Evolutionary conservation across 345 rosid species (phyloP), one percentile per base, ranked within the genome.

Genomic region (Eucalyptus regnans): DNA sequence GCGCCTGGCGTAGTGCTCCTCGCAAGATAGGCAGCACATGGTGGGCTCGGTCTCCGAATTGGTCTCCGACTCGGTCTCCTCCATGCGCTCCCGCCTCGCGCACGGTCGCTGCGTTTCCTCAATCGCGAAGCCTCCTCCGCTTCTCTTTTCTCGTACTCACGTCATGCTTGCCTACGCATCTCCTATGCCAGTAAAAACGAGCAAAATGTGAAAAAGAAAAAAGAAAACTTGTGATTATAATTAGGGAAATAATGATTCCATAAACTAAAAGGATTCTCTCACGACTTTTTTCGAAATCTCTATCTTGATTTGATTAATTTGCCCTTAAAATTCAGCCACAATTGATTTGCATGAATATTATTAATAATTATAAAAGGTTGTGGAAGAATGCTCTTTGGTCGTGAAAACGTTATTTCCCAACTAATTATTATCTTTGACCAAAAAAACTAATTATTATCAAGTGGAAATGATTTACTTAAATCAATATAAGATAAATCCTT

Each of bases 21-120:
- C 92, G 91, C 99, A 97, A 7, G 98, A 97, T 62, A 95, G 86
- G 93, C 99, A 96, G 5, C 95, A 91, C 95, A 95, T 92, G 44
- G 20, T 15, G 56, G 56, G 7, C 13, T 25, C 87, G 14, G 60
- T 5, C 87, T 8, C 87, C 87, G 87, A 86, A 31, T 86, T 58
- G 27, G 87, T 25, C 49, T 50, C 54, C 41, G 51, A 49, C 22
- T 85, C 87, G 87, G 31, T 12, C 41, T 46, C 84, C 33, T 84
- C 52, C 50, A n/a, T 18, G 54, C 4, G 33, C 12, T 7, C 54
- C 52, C 25, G 51, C 51, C 50, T n/a, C 86, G 52, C 86, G 86
- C 86, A 84, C 51, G 1, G 86, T 68, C 79, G 43, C 37, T 31
- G 79, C 79, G 8, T 68, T 68, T 51, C 20, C 54, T 31, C 50